These are phyloP conservation scores for Clathrus columnatus DNA, from an alignment of 768 basidiomycete species.

Conservation along the genomic window DNA sequence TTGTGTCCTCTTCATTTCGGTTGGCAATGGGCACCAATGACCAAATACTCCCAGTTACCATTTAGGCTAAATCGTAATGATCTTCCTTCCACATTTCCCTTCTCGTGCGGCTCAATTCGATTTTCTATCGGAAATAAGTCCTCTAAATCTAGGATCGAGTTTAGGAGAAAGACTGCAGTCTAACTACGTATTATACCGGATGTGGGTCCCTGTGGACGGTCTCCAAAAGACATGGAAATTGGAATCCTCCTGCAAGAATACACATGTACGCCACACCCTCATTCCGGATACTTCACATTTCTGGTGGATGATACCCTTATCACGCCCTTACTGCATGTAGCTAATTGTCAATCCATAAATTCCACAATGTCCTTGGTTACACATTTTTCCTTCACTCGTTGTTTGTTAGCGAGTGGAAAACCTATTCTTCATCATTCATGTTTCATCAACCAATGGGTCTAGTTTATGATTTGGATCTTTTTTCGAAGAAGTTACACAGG, in stretches of 20 bases:
- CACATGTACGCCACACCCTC: background rate
- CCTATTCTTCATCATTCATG: background rate
- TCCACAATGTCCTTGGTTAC: background rate
- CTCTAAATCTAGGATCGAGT: background rate
- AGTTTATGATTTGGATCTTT: background rate
- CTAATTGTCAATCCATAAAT: conserved; percentile 1
- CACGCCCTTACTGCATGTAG: conserved; percentile 10
- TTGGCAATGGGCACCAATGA: no score
- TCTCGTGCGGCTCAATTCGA: background rate
- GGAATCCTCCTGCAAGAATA: background rate
- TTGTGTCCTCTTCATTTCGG: background rate
- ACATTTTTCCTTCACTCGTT: background rate
- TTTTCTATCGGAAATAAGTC: background rate
- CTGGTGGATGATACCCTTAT: conserved; percentile 2
- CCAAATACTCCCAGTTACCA: no score
- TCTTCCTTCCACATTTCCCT: background rate
- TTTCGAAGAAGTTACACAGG: background rate
- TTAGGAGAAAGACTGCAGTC: background rate
- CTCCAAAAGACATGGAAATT: background rate
- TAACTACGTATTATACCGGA: background rate
- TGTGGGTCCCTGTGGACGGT: background rate
- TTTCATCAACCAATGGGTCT: conserved; percentile 2
- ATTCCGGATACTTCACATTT: background rate
- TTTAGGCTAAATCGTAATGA: no score
- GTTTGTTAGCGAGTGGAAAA: background rate